Percentiles rank a stretch among this genome's conserved stretches.
These are phyloP conservation scores for Plenodomus lindquistii DNA, from an alignment of 2,329 filamentous ascomycete species.

Conservation along the genomic window DNA sequence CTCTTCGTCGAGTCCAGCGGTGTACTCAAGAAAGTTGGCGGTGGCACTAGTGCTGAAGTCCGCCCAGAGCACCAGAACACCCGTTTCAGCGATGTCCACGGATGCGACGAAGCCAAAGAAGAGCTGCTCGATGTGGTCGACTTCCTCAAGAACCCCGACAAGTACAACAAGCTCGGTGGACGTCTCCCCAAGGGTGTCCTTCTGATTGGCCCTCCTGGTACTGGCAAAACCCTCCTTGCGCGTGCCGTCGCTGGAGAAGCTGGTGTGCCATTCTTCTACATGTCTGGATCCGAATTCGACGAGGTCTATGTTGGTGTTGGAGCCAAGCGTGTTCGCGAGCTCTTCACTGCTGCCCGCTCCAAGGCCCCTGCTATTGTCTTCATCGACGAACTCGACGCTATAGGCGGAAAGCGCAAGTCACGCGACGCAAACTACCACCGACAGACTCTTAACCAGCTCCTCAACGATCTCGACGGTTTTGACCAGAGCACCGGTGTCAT, in stretches of 20 bases:
- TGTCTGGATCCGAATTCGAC: slow-evolving; percentile 98
- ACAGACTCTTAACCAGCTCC: slow-evolving; percentile 94
- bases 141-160: slow-evolving; percentile 89
- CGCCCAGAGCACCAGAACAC: slow-evolving; percentile 92
- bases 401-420: slow-evolving; percentile 91
- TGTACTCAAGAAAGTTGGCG: slow-evolving; percentile 76
- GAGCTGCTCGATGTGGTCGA: slow-evolving; percentile 97
- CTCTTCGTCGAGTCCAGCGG: slow-evolving; percentile 82
- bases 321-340: slow-evolving; percentile 91
- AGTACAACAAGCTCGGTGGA: slow-evolving; percentile 90
- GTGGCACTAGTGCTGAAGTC: slow-evolving; percentile 75
- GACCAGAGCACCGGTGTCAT: slow-evolving; percentile 94
- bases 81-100: slow-evolving; percentile 91
- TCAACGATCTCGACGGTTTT: slow-evolving; percentile 96
- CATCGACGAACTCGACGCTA: slow-evolving; percentile 91
- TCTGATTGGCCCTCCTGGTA: slow-evolving; percentile 92
- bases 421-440: slow-evolving; percentile 94
- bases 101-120: slow-evolving; percentile 97
- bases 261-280: slow-evolving; percentile 98
- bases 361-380: slow-evolving; percentile 95
- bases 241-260: slow-evolving; percentile 95
- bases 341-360: slow-evolving; percentile 79
- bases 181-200: slow-evolving; percentile 97
- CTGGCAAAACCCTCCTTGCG: slow-evolving; percentile 94
- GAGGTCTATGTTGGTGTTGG: slow-evolving; percentile 98